Base-by-base conservation (phyloP, 2,329 filamentous ascomycete species). In the Chaetomium olivaceum region DNA sequence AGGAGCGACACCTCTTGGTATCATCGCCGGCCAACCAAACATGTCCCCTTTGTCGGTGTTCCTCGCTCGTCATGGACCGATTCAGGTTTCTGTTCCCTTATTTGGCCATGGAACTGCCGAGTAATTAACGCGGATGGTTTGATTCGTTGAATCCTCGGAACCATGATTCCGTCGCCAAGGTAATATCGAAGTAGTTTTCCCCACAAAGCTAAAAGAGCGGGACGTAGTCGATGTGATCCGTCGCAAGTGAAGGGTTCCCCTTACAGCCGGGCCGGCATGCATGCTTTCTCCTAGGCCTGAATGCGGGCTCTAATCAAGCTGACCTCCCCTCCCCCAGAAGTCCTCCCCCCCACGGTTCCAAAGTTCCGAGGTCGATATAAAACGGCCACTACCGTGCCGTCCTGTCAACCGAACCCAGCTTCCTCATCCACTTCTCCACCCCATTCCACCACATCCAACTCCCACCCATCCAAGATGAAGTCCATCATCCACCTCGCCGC, bases 401-500 rank as follows among this genome's bases (percentile, higher is more conserved):
- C 16, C 14, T 36, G 31, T 39, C n/a, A 11, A 31, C n/a, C 21
- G 2, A 36, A 57, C 50, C 57, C 50, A 51, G 57, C 52, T 63
- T 59, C 33, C 29, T 2, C 11, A 2, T 21, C n/a, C 39, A 1
- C 31, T n/a, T 54, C n/a, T 16, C n/a, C 9, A 31, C 3, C 23
- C 14, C 16, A 4, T 14, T 16, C 31, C 3, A n/a, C 19, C 31
- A 14, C 27, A 6, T 7, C 4, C 2, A 43, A 7, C 16, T 7
- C 6, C 4, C 5, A 19, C 33, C 31, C 31, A 36, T 36, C 33
- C 1, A 61, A 19, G 1, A 72, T 72, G 70, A 72, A 70, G 58
- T 67, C 56, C 61, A 11, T 69, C 54, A 55, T 68, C 39, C 48
- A 58, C n/a, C 57, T 68, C 43, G 54, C 67, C 25, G 61, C 65